Percentiles rank a stretch among this genome's conserved stretches.
Conservation (phyloP, 2,329 filamentous ascomycete species). For the Pleochaeta shiraiana region DNA sequence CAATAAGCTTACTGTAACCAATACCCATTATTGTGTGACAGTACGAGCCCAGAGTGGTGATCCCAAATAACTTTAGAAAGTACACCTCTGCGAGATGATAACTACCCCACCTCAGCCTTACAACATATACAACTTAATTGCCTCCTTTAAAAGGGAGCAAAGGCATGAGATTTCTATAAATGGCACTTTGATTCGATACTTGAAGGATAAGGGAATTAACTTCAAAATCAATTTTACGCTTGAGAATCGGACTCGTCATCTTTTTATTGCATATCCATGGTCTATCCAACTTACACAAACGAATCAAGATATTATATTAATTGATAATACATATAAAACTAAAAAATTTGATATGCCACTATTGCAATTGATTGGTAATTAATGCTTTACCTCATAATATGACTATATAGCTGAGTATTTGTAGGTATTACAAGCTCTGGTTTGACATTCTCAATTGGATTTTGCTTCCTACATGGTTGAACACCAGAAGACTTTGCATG, state of each 20-base stretch:
- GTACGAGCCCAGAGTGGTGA: too few species aligned
- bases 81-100: too few species aligned
- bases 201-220: neutral
- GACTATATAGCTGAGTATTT: too few species aligned
- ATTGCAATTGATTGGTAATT: neutral
- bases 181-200: neutral
- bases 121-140: constrained; percentile 3
- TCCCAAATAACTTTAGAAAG: too few species aligned
- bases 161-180: constrained; percentile 1
- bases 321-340: neutral
- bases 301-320: neutral
- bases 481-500: too few species aligned
- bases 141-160: constrained; percentile 4
- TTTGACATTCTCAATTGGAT: too few species aligned
- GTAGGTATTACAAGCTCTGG: too few species aligned
- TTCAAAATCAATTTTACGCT: neutral
- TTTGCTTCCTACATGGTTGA: too few species aligned
- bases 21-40: too few species aligned
- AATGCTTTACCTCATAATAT: too few species aligned
- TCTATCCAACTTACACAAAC: neutral
- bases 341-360: neutral
- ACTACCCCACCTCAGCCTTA: too few species aligned
- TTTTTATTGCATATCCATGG: neutral
- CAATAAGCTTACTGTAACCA: too few species aligned
- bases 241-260: constrained; percentile 1